Evolutionary conservation across 148 eudicot genomes (phyloP).

Genomic region (Amaranthus cruentus): DNA sequence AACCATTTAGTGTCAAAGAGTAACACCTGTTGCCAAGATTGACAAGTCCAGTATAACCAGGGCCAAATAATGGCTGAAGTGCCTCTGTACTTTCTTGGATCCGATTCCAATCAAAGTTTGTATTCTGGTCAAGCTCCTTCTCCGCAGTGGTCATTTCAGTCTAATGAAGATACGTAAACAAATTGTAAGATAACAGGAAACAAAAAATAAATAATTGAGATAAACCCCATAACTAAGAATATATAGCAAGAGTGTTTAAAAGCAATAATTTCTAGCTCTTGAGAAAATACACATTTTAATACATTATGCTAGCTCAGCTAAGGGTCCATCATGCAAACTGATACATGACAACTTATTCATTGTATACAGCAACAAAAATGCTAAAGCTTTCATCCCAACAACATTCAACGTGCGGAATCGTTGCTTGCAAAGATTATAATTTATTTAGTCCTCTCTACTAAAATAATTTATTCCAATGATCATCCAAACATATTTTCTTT

Average conservation of each 20-base stretch:
- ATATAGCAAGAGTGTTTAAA: not conserved
- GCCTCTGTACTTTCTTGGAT: slow-evolving; percentile 93
- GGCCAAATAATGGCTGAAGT: slow-evolving; percentile 80
- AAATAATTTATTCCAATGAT: too few relatives aligned
- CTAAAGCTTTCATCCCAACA: not conserved
- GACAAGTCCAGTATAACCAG: slow-evolving; percentile 91
- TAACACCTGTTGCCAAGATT: slow-evolving; percentile 94
- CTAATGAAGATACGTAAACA: slow-evolving; percentile 27
- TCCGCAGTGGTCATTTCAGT: slow-evolving; percentile 99
- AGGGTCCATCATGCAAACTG: not conserved
- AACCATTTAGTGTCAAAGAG: slow-evolving; percentile 2
- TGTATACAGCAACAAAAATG: not conserved
- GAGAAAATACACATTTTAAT: not conserved
- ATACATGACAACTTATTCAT: too few relatives aligned
- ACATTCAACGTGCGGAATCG: too few relatives aligned
- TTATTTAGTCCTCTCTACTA: too few relatives aligned
- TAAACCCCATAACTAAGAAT: not conserved
- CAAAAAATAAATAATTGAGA: not conserved
- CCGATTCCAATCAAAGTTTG: slow-evolving; percentile 95
- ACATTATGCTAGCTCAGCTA: not conserved
- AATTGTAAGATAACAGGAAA: not conserved
- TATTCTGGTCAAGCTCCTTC: slow-evolving; percentile 93
- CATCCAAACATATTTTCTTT: too few relatives aligned
- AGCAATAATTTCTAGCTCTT: not conserved
- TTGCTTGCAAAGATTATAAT: too few relatives aligned